Percentiles rank a stretch among this genome's conserved stretches.
Conservation (phyloP, 305 asterid genomes). For the Fraxinus sp. region DNA sequence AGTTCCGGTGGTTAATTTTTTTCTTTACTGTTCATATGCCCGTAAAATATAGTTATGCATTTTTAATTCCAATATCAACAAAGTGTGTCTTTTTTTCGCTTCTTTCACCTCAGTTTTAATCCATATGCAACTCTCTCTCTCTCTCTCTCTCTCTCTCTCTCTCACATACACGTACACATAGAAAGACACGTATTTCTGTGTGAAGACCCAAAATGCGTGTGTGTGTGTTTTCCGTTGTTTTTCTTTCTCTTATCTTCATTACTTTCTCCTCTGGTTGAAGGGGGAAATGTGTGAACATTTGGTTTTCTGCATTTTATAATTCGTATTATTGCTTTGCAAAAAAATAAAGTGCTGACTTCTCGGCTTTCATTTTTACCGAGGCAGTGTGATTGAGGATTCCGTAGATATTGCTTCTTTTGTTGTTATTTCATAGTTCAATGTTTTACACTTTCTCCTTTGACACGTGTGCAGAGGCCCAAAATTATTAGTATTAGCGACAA, state of each 20-base stretch:
- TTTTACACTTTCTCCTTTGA: conserved; percentile 16
- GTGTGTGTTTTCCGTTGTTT: neutral
- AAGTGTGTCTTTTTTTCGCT: neutral
- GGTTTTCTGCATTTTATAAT: neutral
- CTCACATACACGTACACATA: neutral
- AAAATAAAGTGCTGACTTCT: neutral
- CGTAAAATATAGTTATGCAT: neutral
- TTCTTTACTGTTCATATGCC: neutral
- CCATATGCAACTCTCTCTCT: neutral
- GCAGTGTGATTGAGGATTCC: conserved; percentile 26
- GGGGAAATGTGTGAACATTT: conserved; percentile 1
- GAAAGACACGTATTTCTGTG: neutral
- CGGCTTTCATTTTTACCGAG: conserved; percentile 14
- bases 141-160: neutral
- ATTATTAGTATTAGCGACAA: neutral
- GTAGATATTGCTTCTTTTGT: conserved; percentile 23
- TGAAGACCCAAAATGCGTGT: neutral
- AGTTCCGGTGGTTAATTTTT: neutral
- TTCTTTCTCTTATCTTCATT: conserved; percentile 1
- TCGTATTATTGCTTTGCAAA: conserved; percentile 5
- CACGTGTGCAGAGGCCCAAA: conserved; percentile 25
- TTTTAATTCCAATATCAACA: neutral
- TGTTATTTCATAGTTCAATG: conserved; percentile 19
- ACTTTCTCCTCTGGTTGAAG: neutral
- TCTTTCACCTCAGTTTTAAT: neutral